Conservation (phyloP, 768 basidiomycete genomes). For the Amanita muscaria region DNA sequence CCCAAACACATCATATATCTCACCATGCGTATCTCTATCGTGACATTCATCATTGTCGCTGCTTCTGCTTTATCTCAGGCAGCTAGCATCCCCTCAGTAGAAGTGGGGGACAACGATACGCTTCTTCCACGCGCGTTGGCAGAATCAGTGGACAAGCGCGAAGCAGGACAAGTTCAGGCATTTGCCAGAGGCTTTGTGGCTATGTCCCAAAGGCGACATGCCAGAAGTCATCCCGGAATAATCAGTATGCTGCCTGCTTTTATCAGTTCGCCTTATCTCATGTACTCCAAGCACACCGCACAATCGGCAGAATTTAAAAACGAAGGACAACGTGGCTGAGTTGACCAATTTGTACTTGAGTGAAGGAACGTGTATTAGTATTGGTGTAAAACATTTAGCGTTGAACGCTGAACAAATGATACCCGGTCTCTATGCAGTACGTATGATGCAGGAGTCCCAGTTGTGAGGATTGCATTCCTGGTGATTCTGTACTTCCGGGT, state of each 20-base stretch:
- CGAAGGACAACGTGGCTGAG: too few species aligned
- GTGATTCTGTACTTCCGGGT: too few species aligned
- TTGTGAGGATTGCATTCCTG: too few species aligned
- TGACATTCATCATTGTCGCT: constrained; percentile 12
- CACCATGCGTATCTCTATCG: constrained; percentile 22
- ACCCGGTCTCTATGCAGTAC: too few species aligned
- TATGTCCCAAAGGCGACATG: not conserved
- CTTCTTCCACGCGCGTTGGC: constrained; percentile 12
- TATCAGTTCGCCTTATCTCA: too few species aligned
- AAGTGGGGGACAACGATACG: constrained; percentile 17
- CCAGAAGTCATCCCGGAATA: constrained; percentile 5
- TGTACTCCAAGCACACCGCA: too few species aligned
- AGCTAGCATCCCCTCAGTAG: constrained; percentile 19
- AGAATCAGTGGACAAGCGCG: not conserved
- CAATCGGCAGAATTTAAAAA: too few species aligned
- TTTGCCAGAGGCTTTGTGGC: not conserved
- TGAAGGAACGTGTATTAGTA: too few species aligned
- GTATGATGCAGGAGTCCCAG: too few species aligned
- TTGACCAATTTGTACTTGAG: too few species aligned
- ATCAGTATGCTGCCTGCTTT: not conserved
- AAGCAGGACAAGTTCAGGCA: not conserved
- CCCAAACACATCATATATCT: constrained; percentile 1
- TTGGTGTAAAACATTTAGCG: too few species aligned
- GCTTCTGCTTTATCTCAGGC: constrained; percentile 19
- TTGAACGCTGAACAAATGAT: too few species aligned